Evolutionary conservation across 2,329 filamentous ascomycete species (phyloP).

Genomic region (Didymella exigua): DNA sequence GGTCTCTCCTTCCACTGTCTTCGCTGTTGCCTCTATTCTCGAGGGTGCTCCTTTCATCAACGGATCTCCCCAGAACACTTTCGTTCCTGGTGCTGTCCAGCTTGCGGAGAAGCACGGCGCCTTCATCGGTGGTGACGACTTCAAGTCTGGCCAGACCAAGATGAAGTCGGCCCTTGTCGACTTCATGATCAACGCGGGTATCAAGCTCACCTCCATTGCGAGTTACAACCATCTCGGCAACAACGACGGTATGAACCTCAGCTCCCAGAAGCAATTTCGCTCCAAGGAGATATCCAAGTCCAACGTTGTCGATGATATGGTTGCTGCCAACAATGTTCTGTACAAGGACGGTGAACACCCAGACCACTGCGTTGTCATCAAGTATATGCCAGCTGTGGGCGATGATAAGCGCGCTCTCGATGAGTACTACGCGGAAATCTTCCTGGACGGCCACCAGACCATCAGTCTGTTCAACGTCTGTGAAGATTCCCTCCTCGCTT

Average conservation of each 20-base stretch:
- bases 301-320: constrained; percentile 99
- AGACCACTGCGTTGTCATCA: constrained; percentile 98
- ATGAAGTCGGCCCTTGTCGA: constrained; percentile 99
- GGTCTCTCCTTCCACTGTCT: constrained; percentile 93
- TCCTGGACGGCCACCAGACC: constrained; percentile 96
- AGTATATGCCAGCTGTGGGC: constrained; percentile 99
- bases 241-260: constrained; percentile 99
- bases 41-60: constrained; percentile 96
- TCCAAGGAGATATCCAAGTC: constrained; percentile 99
- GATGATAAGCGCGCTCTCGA: constrained; percentile 99
- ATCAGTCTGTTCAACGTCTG: constrained; percentile 99
- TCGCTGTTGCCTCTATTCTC: constrained; percentile 91
- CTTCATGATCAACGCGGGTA: constrained; percentile 97
- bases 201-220: constrained; percentile 97
- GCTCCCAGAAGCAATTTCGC: constrained; percentile 96
- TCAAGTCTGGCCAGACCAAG: constrained; percentile 99
- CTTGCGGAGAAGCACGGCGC: constrained; percentile 84
- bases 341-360: constrained; percentile 94
- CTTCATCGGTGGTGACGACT: constrained; percentile 97
- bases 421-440: constrained; percentile 99
- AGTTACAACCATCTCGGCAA: constrained; percentile 99
- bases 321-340: constrained; percentile 88
- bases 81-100: constrained; percentile 89
- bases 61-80: constrained; percentile 98
- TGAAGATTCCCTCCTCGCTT: constrained; percentile 95